These are phyloP conservation scores for Chlamydomonas schloesseri DNA, from an alignment of 139 green algal genomes.

Conservation along the genomic window DNA sequence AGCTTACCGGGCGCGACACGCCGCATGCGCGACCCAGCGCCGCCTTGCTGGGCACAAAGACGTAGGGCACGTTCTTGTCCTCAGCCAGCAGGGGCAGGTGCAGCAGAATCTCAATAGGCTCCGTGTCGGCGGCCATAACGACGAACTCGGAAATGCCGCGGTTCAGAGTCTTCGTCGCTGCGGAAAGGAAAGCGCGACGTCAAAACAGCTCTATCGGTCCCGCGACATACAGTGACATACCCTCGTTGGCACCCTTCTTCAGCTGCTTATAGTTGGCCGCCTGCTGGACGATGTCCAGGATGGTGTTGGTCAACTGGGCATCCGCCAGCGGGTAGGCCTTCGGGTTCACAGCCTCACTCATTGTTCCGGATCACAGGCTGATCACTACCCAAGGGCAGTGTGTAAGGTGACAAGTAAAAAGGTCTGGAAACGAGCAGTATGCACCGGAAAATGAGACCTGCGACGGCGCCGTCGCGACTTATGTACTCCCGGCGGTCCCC, in stretches of 20 bases:
- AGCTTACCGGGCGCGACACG: conserved; percentile 88
- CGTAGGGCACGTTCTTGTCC: conserved; percentile 99
- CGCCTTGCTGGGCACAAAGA: conserved; percentile 98
- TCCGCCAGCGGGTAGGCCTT: conserved; percentile 98
- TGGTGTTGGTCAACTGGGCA: conserved; percentile 94
- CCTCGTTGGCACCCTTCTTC: conserved; percentile 99
- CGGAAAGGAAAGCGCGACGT: not conserved
- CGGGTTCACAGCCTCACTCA: conserved; percentile 96
- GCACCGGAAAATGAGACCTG: too few relatives aligned
- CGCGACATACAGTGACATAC: conserved; percentile 49
- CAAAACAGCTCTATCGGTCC: too few relatives aligned
- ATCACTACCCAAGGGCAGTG: conserved; percentile 75
- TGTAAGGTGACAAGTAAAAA: not conserved
- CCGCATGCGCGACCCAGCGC: conserved; percentile 97
- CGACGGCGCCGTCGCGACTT: too few relatives aligned
- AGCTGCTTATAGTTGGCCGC: conserved; percentile 99
- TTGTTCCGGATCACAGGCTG: conserved; percentile 72
- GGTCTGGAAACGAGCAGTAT: not conserved
- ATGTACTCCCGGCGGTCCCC: too few relatives aligned
- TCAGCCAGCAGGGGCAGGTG: conserved; percentile 98
- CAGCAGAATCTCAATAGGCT: conserved; percentile 99
- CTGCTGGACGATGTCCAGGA: conserved; percentile 99
- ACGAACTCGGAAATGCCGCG: conserved; percentile 97
- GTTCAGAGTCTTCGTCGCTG: conserved; percentile 96
- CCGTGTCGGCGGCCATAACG: conserved; percentile 98